Percentiles rank a stretch among this genome's conserved stretches.
Evolutionary conservation across 805 yeast genomes (phyloP).

Genomic region (Ogataea saltuana): DNA sequence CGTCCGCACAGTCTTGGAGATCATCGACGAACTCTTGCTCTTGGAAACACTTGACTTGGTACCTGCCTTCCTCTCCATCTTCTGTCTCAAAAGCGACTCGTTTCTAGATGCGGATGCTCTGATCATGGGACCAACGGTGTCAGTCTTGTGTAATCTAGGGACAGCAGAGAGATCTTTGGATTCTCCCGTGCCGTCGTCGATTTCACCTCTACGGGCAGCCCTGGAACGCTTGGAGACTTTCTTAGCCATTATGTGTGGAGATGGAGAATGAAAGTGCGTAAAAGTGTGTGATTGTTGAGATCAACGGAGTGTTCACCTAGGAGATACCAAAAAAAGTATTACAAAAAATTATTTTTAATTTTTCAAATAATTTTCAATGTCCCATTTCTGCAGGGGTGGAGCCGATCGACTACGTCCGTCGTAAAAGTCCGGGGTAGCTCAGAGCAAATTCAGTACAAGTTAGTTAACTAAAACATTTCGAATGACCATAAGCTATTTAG

Average conservation of each 20-base stretch:
- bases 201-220: slow-evolving; percentile 73
- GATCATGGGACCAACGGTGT: slow-evolving; percentile 61
- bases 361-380: neutral
- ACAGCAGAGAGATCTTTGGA: slow-evolving; percentile 50
- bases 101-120: slow-evolving; percentile 62
- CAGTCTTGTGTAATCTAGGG: slow-evolving; percentile 62
- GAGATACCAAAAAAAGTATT: neutral
- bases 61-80: slow-evolving; percentile 43
- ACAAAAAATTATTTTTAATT: neutral
- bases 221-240: slow-evolving; percentile 65
- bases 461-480: too few relatives aligned
- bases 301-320: neutral
- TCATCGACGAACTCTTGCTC: slow-evolving; percentile 26
- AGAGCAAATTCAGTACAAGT: neutral
- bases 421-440: too few relatives aligned
- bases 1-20: slow-evolving; percentile 35
- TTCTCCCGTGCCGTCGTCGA: slow-evolving; percentile 35
- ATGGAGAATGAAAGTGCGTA: too few relatives aligned
- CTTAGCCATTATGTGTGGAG: slow-evolving; percentile 25
- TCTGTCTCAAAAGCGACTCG: slow-evolving; percentile 58
- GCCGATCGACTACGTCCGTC: too few relatives aligned
- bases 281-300: too few relatives aligned
- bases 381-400: neutral
- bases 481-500: too few relatives aligned
- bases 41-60: slow-evolving; percentile 19